Percentiles rank a stretch among this genome's conserved stretches.
These are phyloP conservation scores for Cordia subcordata DNA, from an alignment of 257 asterid species.

Conservation along the genomic window DNA sequence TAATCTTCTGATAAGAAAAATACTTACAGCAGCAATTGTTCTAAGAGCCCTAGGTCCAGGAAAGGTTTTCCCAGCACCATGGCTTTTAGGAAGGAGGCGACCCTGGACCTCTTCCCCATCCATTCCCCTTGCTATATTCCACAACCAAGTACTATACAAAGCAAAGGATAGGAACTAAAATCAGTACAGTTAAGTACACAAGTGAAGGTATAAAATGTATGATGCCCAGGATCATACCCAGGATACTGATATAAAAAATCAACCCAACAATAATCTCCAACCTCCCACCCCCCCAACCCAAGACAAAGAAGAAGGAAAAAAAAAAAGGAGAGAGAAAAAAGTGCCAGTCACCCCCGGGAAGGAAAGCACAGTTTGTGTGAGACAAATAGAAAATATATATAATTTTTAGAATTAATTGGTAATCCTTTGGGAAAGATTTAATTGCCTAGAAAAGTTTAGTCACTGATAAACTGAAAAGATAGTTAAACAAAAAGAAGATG, in stretches of 20 bases:
- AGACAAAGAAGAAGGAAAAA: too few relatives aligned
- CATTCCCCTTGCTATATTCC: conserved; percentile 87
- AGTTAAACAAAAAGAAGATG: not conserved
- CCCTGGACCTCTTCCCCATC: conserved; percentile 87
- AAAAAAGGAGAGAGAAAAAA: too few relatives aligned
- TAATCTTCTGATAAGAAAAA: not conserved
- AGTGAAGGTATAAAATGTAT: not conserved
- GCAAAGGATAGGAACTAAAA: not conserved
- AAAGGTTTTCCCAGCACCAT: conserved; percentile 92
- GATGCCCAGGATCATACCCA: not conserved
- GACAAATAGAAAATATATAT: not conserved
- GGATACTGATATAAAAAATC: not conserved
- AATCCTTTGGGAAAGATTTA: not conserved
- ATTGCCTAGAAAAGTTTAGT: not conserved
- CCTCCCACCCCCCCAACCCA: too few relatives aligned
- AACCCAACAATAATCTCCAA: too few relatives aligned
- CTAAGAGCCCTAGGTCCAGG: conserved; percentile 84
- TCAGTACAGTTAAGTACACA: conserved; percentile 2
- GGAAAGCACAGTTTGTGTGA: too few relatives aligned
- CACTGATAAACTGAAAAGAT: not conserved
- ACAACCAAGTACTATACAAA: conserved; percentile 71
- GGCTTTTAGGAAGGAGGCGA: conserved; percentile 94
- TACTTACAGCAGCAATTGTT: conserved; percentile 51
- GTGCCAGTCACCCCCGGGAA: too few relatives aligned
- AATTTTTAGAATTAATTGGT: not conserved